These are phyloP conservation scores for Fusarium pseudograminearum DNA, from an alignment of 2,329 filamentous ascomycete genomes.

Conservation along the genomic window DNA sequence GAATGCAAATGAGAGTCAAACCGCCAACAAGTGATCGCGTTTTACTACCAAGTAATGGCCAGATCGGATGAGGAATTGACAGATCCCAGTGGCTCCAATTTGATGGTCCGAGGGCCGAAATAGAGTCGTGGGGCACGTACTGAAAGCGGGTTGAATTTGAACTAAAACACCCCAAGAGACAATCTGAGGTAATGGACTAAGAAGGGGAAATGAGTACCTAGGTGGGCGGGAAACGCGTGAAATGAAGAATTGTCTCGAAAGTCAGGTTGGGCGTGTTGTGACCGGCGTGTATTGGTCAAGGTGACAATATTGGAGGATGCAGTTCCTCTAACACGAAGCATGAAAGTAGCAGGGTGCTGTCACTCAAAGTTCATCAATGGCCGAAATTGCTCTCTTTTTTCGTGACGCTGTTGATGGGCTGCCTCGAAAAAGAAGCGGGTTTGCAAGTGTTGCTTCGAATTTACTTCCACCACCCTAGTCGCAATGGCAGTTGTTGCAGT, in stretches of 20 bases:
- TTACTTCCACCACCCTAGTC: slow-evolving; percentile 37
- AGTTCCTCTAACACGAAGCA: slow-evolving; percentile 8
- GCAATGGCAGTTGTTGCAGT: slow-evolving; percentile 17
- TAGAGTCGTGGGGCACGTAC: slow-evolving; percentile 41
- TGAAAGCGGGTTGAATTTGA: slow-evolving; percentile 35
- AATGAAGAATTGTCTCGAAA: slow-evolving; percentile 16
- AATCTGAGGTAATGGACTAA: slow-evolving; percentile 26
- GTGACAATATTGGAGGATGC: slow-evolving; percentile 3
- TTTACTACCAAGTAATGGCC: slow-evolving; percentile 22
- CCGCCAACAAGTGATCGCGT: slow-evolving; percentile 8
- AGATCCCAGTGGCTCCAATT: slow-evolving; percentile 36
- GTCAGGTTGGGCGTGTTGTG: slow-evolving; percentile 14
- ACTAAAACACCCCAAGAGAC: slow-evolving; percentile 26
- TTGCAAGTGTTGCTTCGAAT: slow-evolving; percentile 32
- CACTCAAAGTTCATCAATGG: slow-evolving; percentile 23
- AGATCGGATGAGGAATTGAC: slow-evolving; percentile 31
- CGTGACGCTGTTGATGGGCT: slow-evolving; percentile 35
- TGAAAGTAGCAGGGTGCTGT: slow-evolving; percentile 15
- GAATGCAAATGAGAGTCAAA: slow-evolving; percentile 8
- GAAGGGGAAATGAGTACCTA: slow-evolving; percentile 31
- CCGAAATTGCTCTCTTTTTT: slow-evolving; percentile 26
- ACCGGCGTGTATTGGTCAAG: slow-evolving; percentile 26
- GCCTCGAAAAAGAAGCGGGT: slow-evolving; percentile 39
- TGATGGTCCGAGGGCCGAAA: slow-evolving; percentile 40
- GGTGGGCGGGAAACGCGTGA: slow-evolving; percentile 27